These are phyloP conservation scores for Populus nigra DNA, from an alignment of 345 rosid species.

Conservation along the genomic window DNA sequence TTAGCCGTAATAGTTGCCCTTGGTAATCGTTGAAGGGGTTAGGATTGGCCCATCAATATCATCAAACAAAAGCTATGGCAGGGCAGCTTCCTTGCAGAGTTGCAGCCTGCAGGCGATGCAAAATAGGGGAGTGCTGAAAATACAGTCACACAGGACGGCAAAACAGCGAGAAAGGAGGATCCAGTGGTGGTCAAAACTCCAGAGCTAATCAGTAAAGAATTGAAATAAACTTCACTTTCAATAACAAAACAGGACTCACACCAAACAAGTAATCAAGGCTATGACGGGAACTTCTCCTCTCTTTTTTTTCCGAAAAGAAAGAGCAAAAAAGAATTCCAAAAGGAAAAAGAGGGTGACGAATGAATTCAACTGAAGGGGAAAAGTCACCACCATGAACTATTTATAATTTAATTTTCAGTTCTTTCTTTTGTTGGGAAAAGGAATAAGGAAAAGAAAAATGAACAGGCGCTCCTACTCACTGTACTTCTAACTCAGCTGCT, in stretches of 20 bases:
- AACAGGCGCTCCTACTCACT: conserved; percentile 35
- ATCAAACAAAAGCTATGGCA: not conserved
- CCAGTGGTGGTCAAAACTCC: not conserved
- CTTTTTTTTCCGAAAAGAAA: not conserved
- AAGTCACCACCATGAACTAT: conserved; percentile 34
- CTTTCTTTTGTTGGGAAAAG: conserved; percentile 6
- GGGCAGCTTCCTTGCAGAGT: no score
- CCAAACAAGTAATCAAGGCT: conserved; percentile 23
- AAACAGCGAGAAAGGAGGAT: not conserved
- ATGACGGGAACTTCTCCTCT: conserved; percentile 9
- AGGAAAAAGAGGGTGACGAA: conserved; percentile 5
- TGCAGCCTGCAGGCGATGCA: not conserved
- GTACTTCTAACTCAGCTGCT: conserved; percentile 36
- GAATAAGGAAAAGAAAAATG: not conserved
- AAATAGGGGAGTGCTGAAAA: not conserved
- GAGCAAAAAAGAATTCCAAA: not conserved
- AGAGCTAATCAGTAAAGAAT: not conserved
- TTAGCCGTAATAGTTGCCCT: no score
- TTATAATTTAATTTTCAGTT: conserved; percentile 33
- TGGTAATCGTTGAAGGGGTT: not conserved
- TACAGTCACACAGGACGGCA: not conserved
- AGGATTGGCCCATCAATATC: not conserved
- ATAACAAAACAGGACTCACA: conserved; percentile 28
- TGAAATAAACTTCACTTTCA: conserved; percentile 18
- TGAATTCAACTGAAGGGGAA: conserved; percentile 25